These are phyloP conservation scores for Rubia tinctorum DNA, from an alignment of 305 asterid species.

Conservation along the genomic window DNA sequence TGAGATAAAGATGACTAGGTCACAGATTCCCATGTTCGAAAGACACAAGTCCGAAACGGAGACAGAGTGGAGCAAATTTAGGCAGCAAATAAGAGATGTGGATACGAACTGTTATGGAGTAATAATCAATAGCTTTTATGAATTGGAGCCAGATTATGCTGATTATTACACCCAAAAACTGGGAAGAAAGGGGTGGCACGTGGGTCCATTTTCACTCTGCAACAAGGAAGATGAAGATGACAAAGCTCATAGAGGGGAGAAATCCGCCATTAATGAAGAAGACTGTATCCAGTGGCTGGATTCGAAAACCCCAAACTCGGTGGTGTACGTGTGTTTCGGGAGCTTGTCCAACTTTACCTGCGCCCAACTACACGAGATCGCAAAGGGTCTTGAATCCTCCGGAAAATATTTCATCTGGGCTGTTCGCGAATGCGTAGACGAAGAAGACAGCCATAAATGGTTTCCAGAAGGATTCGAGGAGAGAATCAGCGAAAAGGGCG, in stretches of 20 bases:
- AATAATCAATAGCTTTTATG: background rate
- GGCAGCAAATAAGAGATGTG: background rate
- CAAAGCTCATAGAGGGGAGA: background rate
- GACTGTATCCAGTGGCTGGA: background rate
- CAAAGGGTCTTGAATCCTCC: background rate
- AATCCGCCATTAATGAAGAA: background rate
- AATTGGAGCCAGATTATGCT: background rate
- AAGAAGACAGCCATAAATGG: background rate
- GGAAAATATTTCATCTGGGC: background rate
- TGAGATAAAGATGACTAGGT: background rate
- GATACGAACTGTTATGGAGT: background rate
- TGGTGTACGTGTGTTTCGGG: background rate
- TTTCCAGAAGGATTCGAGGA: background rate
- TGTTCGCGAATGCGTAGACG: background rate
- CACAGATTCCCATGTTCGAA: background rate
- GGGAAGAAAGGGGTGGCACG: background rate
- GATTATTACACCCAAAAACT: background rate
- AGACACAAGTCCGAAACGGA: background rate
- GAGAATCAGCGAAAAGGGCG: background rate
- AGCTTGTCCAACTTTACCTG: background rate
- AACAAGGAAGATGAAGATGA: background rate
- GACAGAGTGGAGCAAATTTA: slow-evolving; percentile 15
- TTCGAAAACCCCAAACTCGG: background rate
- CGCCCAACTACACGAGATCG: background rate
- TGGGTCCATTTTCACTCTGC: background rate